Base-by-base conservation (phyloP, 768 basidiomycete genomes). In the Panus rudis region DNA sequence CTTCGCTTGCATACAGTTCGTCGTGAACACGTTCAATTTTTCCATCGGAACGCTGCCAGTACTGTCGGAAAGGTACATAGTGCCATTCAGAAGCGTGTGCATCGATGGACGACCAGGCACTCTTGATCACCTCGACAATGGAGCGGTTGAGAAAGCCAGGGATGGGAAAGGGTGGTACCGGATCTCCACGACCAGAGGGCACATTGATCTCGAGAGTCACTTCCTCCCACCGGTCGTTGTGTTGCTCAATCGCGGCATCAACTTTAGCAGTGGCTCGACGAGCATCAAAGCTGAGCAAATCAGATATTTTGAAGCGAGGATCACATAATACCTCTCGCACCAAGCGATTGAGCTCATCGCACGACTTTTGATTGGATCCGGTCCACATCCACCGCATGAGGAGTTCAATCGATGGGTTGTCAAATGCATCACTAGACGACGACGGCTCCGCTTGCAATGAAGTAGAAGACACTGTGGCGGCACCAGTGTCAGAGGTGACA, bases 1-100 rank as follows among this genome's bases (percentile, higher is more conserved):
- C 43, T 4, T 46, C 22, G 0, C 52, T 51, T 0, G 48, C 48
- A 39, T 58, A 63, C 0, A 61, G n/a, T 27, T 63, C 56, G 2
- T 51, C 47, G 27, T 50, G 48, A 1, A 61, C 20, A 3, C 30
- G 46, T 27, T 60, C 24, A 3, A 17, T 25, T 14, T 11, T 14
- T 23, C 38, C 23, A 6, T 8, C 17, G 7, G 38, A 10, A 10
- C 23, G 38, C 38, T 24, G 38, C 11, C 8, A 39, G 38, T 23
- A 39, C 26, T 39, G 38, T 8, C 38, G 38, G 21, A 39, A 39
- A 8, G 17, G 38, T 13, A 24, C 6, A 24, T 20, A 39, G 26
- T 39, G 38, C 22, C 22, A 39, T n/a, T n/a, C n/a, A n/a, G n/a
- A n/a, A 7, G 21, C n/a, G 12, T 7, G 21, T 23, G 38, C 22